Percentiles rank a stretch among this genome's conserved stretches.
phyloP scores from a whole-genome alignment of 148 eudicot genomes.

The Oxyria digyna region DNA sequence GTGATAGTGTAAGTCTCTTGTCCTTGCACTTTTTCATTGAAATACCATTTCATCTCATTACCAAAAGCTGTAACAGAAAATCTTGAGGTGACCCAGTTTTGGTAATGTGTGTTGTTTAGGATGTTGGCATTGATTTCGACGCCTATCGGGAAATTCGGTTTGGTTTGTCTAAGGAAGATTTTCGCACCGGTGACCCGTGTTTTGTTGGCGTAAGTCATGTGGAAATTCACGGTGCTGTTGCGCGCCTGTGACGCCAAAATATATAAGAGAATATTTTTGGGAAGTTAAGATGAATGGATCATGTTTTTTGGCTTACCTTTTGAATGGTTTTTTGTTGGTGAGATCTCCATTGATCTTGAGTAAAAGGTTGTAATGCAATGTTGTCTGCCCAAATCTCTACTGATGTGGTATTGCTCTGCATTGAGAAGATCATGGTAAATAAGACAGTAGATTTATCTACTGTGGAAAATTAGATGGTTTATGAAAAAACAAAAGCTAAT shows the following conservation, averaged over 20 bases:
- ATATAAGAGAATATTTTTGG: neutral
- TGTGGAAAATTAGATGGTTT: neutral
- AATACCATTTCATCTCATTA: constrained; percentile 40
- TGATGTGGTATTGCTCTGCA: constrained; percentile 35
- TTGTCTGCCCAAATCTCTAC: constrained; percentile 51
- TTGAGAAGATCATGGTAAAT: neutral
- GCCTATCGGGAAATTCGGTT: constrained; percentile 34
- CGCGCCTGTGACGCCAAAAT: constrained; percentile 22
- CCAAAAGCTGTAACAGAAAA: constrained; percentile 35
- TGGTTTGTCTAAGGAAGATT: constrained; percentile 17
- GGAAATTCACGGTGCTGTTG: constrained; percentile 29
- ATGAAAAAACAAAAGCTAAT: neutral
- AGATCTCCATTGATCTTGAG: constrained; percentile 61
- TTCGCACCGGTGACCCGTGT: constrained; percentile 23
- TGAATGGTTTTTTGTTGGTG: constrained; percentile 51
- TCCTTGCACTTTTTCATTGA: constrained; percentile 22
- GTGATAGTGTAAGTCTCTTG: constrained; percentile 24
- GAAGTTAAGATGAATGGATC: neutral
- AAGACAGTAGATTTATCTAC: neutral
- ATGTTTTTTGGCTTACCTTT: constrained; percentile 26
- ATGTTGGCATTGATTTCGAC: constrained; percentile 38
- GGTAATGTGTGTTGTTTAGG: constrained; percentile 32
- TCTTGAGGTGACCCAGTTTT: constrained; percentile 42
- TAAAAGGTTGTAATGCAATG: constrained; percentile 65
- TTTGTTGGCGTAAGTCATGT: constrained; percentile 25